Percentiles rank a stretch among this genome's conserved stretches.
These are phyloP conservation scores for Silene uniflora DNA, from an alignment of 148 eudicot species.

Conservation along the genomic window DNA sequence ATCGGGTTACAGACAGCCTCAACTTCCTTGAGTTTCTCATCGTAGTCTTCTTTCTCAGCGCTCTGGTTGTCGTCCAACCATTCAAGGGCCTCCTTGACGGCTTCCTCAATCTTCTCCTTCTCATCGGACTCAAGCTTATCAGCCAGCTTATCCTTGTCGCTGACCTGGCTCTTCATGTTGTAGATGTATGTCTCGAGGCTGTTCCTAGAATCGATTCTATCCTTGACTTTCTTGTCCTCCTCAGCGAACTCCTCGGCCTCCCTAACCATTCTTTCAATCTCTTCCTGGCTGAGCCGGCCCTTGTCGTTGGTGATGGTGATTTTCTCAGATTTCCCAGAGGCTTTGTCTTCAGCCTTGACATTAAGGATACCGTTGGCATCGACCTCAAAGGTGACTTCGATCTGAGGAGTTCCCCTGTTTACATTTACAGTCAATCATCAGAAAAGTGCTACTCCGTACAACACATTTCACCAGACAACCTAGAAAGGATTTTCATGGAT, in stretches of 20 bases:
- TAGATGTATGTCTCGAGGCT: constrained; percentile 57
- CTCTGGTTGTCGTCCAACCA: constrained; percentile 65
- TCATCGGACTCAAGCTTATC: constrained; percentile 61
- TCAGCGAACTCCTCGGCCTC: constrained; percentile 63
- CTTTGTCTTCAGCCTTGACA: constrained; percentile 68
- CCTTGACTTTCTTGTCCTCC: constrained; percentile 64
- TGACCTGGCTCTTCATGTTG: constrained; percentile 62
- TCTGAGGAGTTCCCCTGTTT: constrained; percentile 76
- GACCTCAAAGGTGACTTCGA: constrained; percentile 77
- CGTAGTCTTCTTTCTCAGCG: constrained; percentile 62
- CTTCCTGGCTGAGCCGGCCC: constrained; percentile 58
- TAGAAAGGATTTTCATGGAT: background rate
- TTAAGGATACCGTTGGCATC: constrained; percentile 68
- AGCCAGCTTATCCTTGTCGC: constrained; percentile 52
- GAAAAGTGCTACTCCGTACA: background rate
- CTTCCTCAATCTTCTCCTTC: constrained; percentile 60
- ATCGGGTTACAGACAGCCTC: constrained; percentile 68
- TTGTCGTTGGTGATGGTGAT: constrained; percentile 71
- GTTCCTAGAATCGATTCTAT: constrained; percentile 54
- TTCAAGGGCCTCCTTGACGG: constrained; percentile 62
- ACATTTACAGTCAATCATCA: constrained; percentile 4
- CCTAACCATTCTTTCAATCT: constrained; percentile 58
- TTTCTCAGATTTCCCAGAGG: constrained; percentile 51
- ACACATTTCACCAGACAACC: background rate
- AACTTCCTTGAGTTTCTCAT: constrained; percentile 64